Percentiles rank a stretch among this genome's conserved stretches.
phyloP scores from a whole-genome alignment of 78 protist species.

The Mantamonas sphyraenae region DNA sequence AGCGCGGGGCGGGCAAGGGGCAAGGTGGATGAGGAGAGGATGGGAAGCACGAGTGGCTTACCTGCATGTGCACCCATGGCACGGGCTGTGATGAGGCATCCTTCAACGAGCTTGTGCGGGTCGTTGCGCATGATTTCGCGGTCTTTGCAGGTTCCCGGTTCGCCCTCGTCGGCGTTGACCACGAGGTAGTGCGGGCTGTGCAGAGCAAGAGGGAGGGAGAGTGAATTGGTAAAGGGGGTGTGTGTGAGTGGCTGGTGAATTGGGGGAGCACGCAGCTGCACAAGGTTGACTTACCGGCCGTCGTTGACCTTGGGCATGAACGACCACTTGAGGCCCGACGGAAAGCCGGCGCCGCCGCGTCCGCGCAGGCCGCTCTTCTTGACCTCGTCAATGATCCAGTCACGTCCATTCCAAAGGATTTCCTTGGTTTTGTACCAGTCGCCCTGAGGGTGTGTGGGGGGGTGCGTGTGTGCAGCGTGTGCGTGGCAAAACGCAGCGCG shows the following conservation, averaged over 20 bases:
- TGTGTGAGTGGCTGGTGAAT: neutral
- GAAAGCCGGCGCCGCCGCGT: constrained; percentile 98
- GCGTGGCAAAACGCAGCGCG: too few species aligned
- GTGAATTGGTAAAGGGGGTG: neutral
- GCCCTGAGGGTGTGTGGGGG: constrained; percentile 41
- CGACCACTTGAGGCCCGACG: constrained; percentile 94
- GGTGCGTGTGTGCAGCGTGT: too few species aligned
- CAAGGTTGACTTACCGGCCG: constrained; percentile 1
- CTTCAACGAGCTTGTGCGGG: constrained; percentile 96
- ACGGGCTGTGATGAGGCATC: constrained; percentile 90
- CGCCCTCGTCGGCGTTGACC: constrained; percentile 98
- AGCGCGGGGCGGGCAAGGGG: neutral
- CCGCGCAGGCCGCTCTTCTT: constrained; percentile 93
- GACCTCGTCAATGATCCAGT: constrained; percentile 82
- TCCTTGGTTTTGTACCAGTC: constrained; percentile 94
- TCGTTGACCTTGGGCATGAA: constrained; percentile 78
- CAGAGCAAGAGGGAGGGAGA: neutral
- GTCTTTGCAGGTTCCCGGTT: constrained; percentile 99
- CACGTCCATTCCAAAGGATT: constrained; percentile 56
- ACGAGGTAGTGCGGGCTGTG: constrained; percentile 86
- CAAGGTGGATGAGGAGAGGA: neutral
- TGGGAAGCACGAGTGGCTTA: neutral
- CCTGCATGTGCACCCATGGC: constrained; percentile 92
- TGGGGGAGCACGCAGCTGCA: neutral
- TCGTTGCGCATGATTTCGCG: constrained; percentile 98